Base-by-base conservation (phyloP, 768 basidiomycete genomes). In the Lactarius trivialis region DNA sequence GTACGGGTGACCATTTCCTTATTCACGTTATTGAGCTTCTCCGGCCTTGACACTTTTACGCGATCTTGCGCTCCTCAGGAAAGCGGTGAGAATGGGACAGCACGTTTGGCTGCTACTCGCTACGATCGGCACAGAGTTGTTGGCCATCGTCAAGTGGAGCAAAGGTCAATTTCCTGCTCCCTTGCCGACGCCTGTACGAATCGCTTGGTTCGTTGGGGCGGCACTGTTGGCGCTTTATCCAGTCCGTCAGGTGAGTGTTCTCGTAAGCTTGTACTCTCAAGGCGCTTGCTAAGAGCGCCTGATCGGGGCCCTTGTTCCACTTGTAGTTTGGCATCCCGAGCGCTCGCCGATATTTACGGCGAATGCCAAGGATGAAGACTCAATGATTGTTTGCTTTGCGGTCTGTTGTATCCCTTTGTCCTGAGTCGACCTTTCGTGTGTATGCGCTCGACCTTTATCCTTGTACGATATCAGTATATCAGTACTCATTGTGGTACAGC, bases 21-120 rank as follows among this genome's bases (percentile, higher is more conserved):
- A 56, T 58, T 58, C 34, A 53, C 51, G 19, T 34, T 52, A 21
- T 24, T 34, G 19, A 24, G 57, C 56, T 58, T 63, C 52, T 58
- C 28, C 14, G 28, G n/a, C 54, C 54, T 50, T 58, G 53, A 63
- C 66, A 32, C 37, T 36, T 59, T 63, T 59, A 55, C 62, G 63
- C 63, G 58, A 64, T 64, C 58, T 55, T 60, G 58, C 54, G 63
- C 63, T 11, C 54, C 37, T 32, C 69, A 93, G 91, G 69, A 85
- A 79, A 67, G 86, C 89, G n/a, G 85, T 85, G 65, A 82, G 91
- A 60, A 93, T 93, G 91, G 91, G 92, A 2, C 89, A 91, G 67
- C 91, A 93, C 70, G 85, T 86, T 36, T 93, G 91, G 91, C 76
- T 93, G 45, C 76, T 93, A 63, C 81, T 92, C 55, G 91, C 91